Base-by-base conservation (phyloP, 2,329 filamentous ascomycete genomes). In the Paraphaeosphaeria minitans region DNA sequence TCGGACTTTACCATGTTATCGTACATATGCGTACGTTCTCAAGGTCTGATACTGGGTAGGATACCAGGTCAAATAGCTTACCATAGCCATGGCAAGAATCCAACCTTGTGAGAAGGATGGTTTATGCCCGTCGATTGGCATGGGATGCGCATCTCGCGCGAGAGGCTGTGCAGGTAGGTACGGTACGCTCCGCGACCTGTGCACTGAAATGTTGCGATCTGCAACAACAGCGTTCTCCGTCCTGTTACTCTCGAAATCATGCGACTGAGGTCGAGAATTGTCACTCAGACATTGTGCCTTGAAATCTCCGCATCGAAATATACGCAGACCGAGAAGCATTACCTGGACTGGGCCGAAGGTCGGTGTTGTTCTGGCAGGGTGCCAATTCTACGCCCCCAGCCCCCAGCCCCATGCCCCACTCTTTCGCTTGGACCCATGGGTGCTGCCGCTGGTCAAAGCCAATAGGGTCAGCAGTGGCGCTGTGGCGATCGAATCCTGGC, bases 141-240 rank as follows among this genome's bases (percentile, higher is more conserved):
- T 27, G 48, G 33, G 29, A 27, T 19, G n/a, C 31, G 33, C 35
- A 27, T 51, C 49, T 51, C 49, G 49, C 31, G 49, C 49, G 49
- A 51, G 35, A 51, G 33, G 22, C 31, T 16, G 49, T 41, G 35
- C n/a, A n/a, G n/a, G n/a, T n/a, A n/a, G n/a, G n/a, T n/a, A n/a
- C n/a, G n/a, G n/a, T 29, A 46, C 29, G 3, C 4, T 46, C 22
- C 14, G 43, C 43, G 43, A 22, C 43, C 43, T 29, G 43, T 46
- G 43, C 43, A 29, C n/a, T 22, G 29, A 29, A 29, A 14, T 13
- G 22, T 29, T 14, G 19, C 43, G 12, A 16, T 29, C 27, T 10
- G 43, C 43, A n/a, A 12, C n/a, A 46, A 29, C 27, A 46, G 14
- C 43, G 22, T 16, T 46, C 12, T n/a, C 22, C 22, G 43, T 46